phyloP scores from a whole-genome alignment of 2,329 filamentous ascomycete species.

The Neonectria coccinea region DNA sequence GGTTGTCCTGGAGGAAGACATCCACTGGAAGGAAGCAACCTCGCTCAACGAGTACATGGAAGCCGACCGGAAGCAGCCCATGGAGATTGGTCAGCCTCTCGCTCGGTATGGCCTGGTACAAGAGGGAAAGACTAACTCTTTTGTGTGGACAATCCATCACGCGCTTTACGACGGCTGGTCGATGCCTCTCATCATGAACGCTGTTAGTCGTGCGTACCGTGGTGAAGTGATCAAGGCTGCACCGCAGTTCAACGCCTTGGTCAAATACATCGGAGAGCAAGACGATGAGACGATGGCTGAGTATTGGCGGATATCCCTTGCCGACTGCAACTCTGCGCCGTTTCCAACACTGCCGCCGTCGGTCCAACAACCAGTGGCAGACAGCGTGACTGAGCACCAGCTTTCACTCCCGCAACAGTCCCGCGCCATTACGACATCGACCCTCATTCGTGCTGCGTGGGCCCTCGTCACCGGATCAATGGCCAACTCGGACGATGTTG shows the following conservation, averaged over 20 bases:
- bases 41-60: slow-evolving; percentile 14
- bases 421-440: neutral
- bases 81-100: slow-evolving; percentile 25
- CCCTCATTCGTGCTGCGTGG: neutral
- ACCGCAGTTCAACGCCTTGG: slow-evolving; percentile 14
- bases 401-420: neutral
- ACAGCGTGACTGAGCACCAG: neutral
- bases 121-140: slow-evolving; percentile 4
- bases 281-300: neutral
- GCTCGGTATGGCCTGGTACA: slow-evolving; percentile 15
- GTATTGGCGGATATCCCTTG: slow-evolving; percentile 22
- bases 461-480: neutral
- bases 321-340: neutral
- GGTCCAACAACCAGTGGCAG: slow-evolving; percentile 12
- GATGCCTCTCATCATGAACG: slow-evolving; percentile 32
- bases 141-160: slow-evolving; percentile 46
- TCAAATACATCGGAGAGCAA: slow-evolving; percentile 11
- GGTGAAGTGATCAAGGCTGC: neutral
- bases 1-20: slow-evolving; percentile 14
- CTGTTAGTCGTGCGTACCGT: slow-evolving; percentile 22
- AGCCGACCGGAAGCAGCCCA: slow-evolving; percentile 6
- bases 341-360: slow-evolving; percentile 19
- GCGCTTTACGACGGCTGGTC: slow-evolving; percentile 48
- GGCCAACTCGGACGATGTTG: slow-evolving; percentile 19
- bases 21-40: slow-evolving; percentile 11